Base-by-base conservation (phyloP, 148 eudicot genomes). In the Rheum nobile region DNA sequence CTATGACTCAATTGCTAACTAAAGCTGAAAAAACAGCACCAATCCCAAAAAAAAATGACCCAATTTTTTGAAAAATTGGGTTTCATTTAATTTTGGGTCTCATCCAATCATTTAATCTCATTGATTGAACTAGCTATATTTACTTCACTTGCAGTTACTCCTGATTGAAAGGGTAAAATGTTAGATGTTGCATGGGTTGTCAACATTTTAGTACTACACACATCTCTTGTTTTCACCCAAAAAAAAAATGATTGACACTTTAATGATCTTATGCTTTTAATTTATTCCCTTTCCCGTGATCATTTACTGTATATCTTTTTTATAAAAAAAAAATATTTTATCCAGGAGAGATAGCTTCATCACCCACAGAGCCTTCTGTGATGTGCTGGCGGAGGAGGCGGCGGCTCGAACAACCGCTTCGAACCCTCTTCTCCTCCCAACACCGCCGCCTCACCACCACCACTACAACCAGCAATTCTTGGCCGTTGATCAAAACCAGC, bases 331-430 rank as follows among this genome's bases (percentile, higher is more conserved):
- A n/a, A n/a, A n/a, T n/a, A 22, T 11, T 11, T 75, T 48, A 38
- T 67, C 39, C 88, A 95, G 99, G 88, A 91, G 97, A 77, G 99
- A 95, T 61, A 95, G 98, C 77, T 95, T 91, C 85, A 88, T 95
- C 75, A 95, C 98, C n/a, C 99, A 95, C 75, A 87, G 94, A 77
- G 97, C 99, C 42, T 95, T 95, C 72, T 95, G 99, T 75, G 97
- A 95, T 77, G 97, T 96, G 44, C 65, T 95, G 55, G 97, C 99
- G 14, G 96, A 91, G 79, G 99, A 95, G 73, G 88, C 87, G 22
- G 92, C 93, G 41, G 93, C 93, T 72, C 80, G 87, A 84, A 57
- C 88, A 57, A 85, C 83, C 17, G 73, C 85, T 19, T 69, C 76
- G 35, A 80, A 81, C 74, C 76, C 86, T 31, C 48, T 80, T 14